Evolutionary conservation across 257 asterid species (phyloP), one percentile per base, ranked within the genome.

Genomic region (Pogostemon cablin): DNA sequence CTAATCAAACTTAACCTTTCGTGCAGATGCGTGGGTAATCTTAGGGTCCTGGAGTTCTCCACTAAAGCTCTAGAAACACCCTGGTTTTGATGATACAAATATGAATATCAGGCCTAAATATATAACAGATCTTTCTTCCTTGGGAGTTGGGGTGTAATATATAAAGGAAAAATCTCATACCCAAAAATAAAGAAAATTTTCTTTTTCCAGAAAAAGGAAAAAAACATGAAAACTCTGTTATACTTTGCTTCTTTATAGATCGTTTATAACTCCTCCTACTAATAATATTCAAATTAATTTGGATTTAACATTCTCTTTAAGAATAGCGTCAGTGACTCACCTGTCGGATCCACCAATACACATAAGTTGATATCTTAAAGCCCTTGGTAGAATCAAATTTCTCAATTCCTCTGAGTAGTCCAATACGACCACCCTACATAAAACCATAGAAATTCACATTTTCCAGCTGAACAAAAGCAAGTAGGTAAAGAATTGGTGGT

Each of bases 341-440:
- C 97, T 89, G 98, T 46, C 98, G 90, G 71, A 93, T 93, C 98
- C 98, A 93, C 99, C 99, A 93, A 72, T 91, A 93, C 61, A 93
- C 99, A 67, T 93, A 93, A 48, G 99, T 93, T 10, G 99, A 93
- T 72, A 93, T 89, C 89, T 86, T 93, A 79, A 87, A 93, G 50
- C 99, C 99, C 85, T 89, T 93, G 5, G 96, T 86, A 58, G 96
- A 84, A 77, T 93, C 99, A 61, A 83, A 93, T 80, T 93, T 93
- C 85, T 91, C 98, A 67, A 93, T 93, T 53, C 99, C 99, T 50
- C 98, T 78, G 54, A 93, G 96, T 69, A 93, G 83, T 65, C 99
- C 98, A 76, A 91, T 86, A 46, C 91, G 84, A 52, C 99, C 99
- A 48, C 95, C 99, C 98, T 92, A 63, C 75, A 84, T 6, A 61